These are phyloP conservation scores for Yamadazyma triangularis DNA, from an alignment of 1,139 yeast genomes.

Conservation along the genomic window DNA sequence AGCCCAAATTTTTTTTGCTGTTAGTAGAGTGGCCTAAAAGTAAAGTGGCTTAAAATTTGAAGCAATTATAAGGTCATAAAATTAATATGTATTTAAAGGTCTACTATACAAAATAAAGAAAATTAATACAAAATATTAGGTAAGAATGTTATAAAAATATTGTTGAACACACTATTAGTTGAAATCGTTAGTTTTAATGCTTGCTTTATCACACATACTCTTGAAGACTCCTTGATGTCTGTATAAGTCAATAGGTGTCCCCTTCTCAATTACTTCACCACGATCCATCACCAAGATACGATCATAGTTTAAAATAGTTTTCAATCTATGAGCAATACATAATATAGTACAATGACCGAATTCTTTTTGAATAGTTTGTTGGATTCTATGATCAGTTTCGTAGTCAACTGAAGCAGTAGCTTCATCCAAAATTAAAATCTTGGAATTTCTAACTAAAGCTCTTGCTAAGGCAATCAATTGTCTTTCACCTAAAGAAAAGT, in stretches of 20 bases:
- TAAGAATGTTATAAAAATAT: neutral
- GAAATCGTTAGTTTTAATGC: constrained; percentile 21
- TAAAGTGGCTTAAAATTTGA: neutral
- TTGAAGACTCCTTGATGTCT: constrained; percentile 29
- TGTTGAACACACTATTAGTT: constrained; percentile 1
- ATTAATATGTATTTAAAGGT: neutral
- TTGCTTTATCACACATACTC: constrained; percentile 34
- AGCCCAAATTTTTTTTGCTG: constrained; percentile 21
- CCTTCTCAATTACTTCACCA: constrained; percentile 22
- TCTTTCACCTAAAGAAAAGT: constrained; percentile 39
- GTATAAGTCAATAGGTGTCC: constrained; percentile 21
- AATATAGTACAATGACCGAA: constrained; percentile 34
- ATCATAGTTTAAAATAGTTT: constrained; percentile 35
- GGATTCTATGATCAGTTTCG: constrained; percentile 40
- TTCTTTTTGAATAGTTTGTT: constrained; percentile 29
- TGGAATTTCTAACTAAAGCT: constrained; percentile 35
- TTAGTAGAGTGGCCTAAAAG: neutral
- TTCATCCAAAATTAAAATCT: constrained; percentile 37
- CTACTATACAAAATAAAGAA: neutral
- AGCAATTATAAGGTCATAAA: neutral
- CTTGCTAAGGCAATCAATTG: constrained; percentile 40
- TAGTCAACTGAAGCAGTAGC: constrained; percentile 43
- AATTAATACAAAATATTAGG: neutral
- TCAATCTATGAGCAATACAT: constrained; percentile 40
- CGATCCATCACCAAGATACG: constrained; percentile 31